phyloP scores from a whole-genome alignment of 768 basidiomycete species.

The Coprinopsis marcescibilis region DNA sequence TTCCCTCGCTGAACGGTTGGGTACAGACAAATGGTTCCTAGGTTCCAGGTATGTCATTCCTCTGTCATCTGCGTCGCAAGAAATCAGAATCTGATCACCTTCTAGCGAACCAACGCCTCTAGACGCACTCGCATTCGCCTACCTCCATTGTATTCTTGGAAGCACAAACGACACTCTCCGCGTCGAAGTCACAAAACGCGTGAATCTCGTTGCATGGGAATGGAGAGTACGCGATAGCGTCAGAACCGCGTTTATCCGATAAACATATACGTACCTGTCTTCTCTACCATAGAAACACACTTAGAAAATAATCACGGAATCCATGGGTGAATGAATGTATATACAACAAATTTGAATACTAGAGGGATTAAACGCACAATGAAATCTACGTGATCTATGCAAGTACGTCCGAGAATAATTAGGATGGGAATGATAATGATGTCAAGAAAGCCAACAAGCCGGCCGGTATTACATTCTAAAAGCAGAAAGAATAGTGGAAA shows the following conservation, averaged over 20 bases:
- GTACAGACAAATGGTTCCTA: constrained; percentile 77
- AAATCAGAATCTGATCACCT: not conserved
- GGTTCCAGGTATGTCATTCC: constrained; percentile 59
- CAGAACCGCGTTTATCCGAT: constrained; percentile 40
- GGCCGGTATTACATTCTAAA: no score
- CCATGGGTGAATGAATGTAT: no score
- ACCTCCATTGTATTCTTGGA: constrained; percentile 60
- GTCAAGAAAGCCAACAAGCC: no score
- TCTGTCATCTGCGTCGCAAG: not conserved
- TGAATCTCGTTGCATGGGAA: constrained; percentile 82
- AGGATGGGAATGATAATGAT: no score
- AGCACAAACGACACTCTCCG: constrained; percentile 41
- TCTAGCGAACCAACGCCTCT: constrained; percentile 68
- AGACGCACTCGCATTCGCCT: constrained; percentile 80
- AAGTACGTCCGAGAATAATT: no score
- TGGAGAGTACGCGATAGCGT: constrained; percentile 57
- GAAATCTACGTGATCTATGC: no score
- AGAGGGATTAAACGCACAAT: no score
- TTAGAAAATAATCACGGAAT: no score
- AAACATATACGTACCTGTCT: no score
- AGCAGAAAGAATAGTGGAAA: no score
- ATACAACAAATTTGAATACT: no score
- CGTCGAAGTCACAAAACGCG: constrained; percentile 61
- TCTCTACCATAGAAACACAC: no score
- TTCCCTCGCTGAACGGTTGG: constrained; percentile 70